Percentiles rank a stretch among this genome's conserved stretches.
phyloP scores from a whole-genome alignment of 805 yeast species.

The Pichia gijzeniarum region DNA sequence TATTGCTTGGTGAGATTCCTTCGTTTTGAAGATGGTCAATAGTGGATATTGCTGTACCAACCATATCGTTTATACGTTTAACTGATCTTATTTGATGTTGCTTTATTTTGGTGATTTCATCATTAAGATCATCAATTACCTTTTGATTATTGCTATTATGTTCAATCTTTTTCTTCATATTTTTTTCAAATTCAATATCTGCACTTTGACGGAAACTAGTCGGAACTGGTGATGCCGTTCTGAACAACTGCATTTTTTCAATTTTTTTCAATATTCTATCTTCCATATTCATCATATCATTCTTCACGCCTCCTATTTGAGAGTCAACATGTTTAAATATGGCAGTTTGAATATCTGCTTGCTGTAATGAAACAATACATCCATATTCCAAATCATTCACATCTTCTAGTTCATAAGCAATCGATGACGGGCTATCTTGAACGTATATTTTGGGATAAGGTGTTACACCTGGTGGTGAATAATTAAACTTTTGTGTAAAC shows the following conservation, averaged over 20 bases:
- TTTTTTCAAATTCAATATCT: constrained; percentile 10
- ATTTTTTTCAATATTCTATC: constrained; percentile 22
- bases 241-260: constrained; percentile 10
- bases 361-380: constrained; percentile 51
- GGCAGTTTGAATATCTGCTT: constrained; percentile 30
- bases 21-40: constrained; percentile 44
- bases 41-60: constrained; percentile 38
- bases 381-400: constrained; percentile 56
- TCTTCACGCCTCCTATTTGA: constrained; percentile 23
- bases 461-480: constrained; percentile 47
- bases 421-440: constrained; percentile 49
- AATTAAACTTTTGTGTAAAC: constrained; percentile 84
- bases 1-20: constrained; percentile 3
- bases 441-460: constrained; percentile 73
- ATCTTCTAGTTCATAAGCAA: constrained; percentile 80
- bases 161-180: constrained; percentile 12
- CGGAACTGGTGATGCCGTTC: constrained; percentile 2
- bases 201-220: background rate
- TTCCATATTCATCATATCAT: constrained; percentile 26
- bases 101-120: constrained; percentile 52
- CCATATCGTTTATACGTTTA: constrained; percentile 29
- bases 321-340: constrained; percentile 24
- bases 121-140: constrained; percentile 41
- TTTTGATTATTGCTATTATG: constrained; percentile 16
- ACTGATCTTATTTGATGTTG: constrained; percentile 44